phyloP scores from a whole-genome alignment of 192 early-diverging fungal genomes.

The Entrophospora sp. region DNA sequence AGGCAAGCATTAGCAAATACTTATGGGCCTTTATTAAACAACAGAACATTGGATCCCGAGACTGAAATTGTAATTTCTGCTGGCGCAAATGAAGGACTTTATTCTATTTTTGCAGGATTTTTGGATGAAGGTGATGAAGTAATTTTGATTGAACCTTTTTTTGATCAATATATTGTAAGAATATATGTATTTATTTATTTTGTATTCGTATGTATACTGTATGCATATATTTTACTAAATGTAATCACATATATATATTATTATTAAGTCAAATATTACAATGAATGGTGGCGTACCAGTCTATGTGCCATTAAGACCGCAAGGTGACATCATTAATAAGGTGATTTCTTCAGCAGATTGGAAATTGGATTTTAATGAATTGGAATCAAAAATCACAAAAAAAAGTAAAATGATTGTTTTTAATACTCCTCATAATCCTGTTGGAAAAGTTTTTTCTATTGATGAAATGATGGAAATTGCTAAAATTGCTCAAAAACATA shows the following conservation, averaged over 20 bases:
- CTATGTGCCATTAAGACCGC: conserved; percentile 67
- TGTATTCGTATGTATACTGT: not conserved
- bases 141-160: conserved; percentile 92
- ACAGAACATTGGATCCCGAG: conserved; percentile 59
- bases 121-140: conserved; percentile 78
- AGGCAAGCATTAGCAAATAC: conserved; percentile 67
- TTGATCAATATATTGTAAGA: conserved; percentile 84
- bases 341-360: conserved; percentile 71
- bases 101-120: conserved; percentile 68
- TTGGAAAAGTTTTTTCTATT: conserved; percentile 74
- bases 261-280: conserved; percentile 54
- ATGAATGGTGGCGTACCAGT: conserved; percentile 85
- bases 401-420: conserved; percentile 82
- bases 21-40: conserved; percentile 57
- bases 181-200: not conserved
- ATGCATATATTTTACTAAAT: too few relatives aligned
- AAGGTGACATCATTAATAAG: conserved; percentile 28
- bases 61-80: conserved; percentile 83
- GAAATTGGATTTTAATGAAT: conserved; percentile 77
- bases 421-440: conserved; percentile 96
- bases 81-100: conserved; percentile 39
- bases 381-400: conserved; percentile 62
- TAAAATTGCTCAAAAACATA: conserved; percentile 63
- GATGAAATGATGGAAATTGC: conserved; percentile 71
- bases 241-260: not conserved